Evolutionary conservation across 1,284 basidiomycete species (phyloP).

Genomic region (Taiwanofungus camphoratus): DNA sequence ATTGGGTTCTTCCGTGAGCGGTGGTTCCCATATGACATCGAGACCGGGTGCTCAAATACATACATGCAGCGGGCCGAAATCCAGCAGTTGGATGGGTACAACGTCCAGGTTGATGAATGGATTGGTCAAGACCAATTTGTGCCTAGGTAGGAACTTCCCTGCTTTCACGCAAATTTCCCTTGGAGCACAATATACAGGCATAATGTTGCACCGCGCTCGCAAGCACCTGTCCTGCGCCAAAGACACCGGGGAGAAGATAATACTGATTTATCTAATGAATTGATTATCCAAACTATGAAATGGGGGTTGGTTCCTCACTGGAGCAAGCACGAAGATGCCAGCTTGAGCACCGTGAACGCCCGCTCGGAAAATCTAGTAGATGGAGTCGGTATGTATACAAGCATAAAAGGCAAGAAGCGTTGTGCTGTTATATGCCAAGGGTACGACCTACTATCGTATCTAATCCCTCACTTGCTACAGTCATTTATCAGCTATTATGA

Average conservation of each 20-base stretch:
- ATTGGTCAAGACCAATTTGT: slow-evolving; percentile 53
- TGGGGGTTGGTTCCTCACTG: slow-evolving; percentile 91
- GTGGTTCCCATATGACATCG: neutral
- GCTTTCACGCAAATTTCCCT: neutral
- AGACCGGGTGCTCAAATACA: neutral
- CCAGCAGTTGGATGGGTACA: slow-evolving; percentile 36
- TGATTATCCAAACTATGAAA: slow-evolving; percentile 71
- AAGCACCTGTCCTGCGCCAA: slow-evolving; percentile 60
- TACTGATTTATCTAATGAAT: slow-evolving; percentile 5
- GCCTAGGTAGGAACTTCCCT: slow-evolving; percentile 26
- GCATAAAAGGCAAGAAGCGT: slow-evolving; percentile 72
- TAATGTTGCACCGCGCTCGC: slow-evolving; percentile 68
- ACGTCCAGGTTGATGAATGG: slow-evolving; percentile 53
- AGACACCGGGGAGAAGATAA: slow-evolving; percentile 3
- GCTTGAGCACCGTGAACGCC: slow-evolving; percentile 85
- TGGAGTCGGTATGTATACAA: slow-evolving; percentile 75
- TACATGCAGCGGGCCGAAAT: slow-evolving; percentile 34
- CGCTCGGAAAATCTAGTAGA: slow-evolving; percentile 78
- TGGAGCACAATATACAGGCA: slow-evolving; percentile 37
- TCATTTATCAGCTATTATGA: slow-evolving; percentile 71
- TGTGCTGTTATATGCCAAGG: slow-evolving; percentile 81
- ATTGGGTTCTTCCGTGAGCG: slow-evolving; percentile 5
- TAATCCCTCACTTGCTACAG: neutral
- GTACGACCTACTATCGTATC: slow-evolving; percentile 32
- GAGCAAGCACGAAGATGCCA: slow-evolving; percentile 68